A percentile compares a stretch with the other conserved stretches of the same genome.
phyloP scores from a whole-genome alignment of 345 rosid genomes.

The Pseudoturritis turrita region DNA sequence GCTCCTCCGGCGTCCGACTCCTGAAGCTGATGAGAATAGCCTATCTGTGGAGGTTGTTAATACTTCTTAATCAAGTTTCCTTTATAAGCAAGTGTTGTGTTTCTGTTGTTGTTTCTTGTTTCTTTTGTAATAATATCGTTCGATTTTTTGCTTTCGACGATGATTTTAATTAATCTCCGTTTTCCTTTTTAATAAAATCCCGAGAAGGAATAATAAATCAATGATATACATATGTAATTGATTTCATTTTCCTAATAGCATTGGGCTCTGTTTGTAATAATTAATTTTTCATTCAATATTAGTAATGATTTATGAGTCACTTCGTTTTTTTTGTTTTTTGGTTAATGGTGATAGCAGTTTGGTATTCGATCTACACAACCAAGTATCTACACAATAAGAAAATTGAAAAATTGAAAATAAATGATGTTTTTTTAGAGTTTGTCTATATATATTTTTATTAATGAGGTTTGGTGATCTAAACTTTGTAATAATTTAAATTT shows the following conservation, averaged over 20 bases:
- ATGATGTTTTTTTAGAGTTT: too few species aligned
- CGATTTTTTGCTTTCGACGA: not conserved
- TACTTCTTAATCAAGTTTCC: not conserved
- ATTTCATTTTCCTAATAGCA: not conserved
- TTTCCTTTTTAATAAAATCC: not conserved
- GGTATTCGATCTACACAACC: not conserved
- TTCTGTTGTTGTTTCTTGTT: not conserved
- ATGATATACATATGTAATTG: not conserved
- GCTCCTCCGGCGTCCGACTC: slow-evolving; percentile 19
- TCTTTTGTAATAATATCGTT: not conserved
- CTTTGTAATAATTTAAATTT: too few species aligned
- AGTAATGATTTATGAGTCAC: not conserved
- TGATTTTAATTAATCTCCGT: not conserved
- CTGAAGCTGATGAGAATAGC: not conserved
- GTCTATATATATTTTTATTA: too few species aligned
- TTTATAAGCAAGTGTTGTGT: not conserved
- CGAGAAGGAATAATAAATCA: not conserved
- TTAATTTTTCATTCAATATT: too few species aligned
- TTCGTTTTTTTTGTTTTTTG: not conserved
- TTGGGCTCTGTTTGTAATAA: not conserved
- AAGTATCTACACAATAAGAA: too few species aligned
- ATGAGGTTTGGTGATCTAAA: too few species aligned
- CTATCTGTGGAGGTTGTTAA: not conserved
- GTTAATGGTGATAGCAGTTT: not conserved
- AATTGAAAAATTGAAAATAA: too few species aligned